Evolutionary conservation across 148 eudicot species (phyloP).

Genomic region (Amaranthus hypochondriacus): DNA sequence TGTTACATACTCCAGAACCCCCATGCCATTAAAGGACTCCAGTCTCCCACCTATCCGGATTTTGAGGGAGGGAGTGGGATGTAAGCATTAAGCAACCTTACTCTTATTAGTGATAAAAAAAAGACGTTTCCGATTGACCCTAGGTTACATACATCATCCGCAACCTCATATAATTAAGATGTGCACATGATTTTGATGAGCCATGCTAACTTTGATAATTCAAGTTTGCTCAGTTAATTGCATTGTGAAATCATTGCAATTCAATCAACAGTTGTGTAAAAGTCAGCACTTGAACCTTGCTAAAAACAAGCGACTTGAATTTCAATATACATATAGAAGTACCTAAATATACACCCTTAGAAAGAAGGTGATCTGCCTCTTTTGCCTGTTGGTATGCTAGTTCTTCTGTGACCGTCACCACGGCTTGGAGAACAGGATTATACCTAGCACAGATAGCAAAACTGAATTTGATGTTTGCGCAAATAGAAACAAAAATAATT

Average conservation of each 20-base stretch:
- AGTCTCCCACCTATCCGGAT: no score
- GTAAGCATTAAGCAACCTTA: no score
- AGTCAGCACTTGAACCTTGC: background rate
- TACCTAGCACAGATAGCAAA: conserved; percentile 35
- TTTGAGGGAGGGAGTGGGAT: no score
- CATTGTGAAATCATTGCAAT: background rate
- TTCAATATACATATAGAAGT: conserved; percentile 8
- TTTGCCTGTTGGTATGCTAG: conserved; percentile 81
- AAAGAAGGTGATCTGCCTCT: conserved; percentile 65
- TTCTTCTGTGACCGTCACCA: conserved; percentile 78
- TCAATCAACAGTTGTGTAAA: background rate
- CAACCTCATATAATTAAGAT: no score
- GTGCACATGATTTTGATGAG: no score
- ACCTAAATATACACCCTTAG: conserved; percentile 65
- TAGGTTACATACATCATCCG: no score
- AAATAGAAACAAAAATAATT: background rate
- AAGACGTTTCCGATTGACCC: no score
- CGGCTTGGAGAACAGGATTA: conserved; percentile 73
- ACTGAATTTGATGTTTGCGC: background rate
- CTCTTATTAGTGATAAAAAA: no score
- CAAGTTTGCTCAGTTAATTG: background rate
- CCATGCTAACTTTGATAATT: background rate
- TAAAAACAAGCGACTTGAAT: background rate
- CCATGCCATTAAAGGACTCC: no score
- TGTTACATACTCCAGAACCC: no score